Percentiles rank a stretch among this genome's conserved stretches.
These are phyloP conservation scores for Debaryomycetaceae sp. DNA, from an alignment of 1,139 yeast species.

Conservation along the genomic window DNA sequence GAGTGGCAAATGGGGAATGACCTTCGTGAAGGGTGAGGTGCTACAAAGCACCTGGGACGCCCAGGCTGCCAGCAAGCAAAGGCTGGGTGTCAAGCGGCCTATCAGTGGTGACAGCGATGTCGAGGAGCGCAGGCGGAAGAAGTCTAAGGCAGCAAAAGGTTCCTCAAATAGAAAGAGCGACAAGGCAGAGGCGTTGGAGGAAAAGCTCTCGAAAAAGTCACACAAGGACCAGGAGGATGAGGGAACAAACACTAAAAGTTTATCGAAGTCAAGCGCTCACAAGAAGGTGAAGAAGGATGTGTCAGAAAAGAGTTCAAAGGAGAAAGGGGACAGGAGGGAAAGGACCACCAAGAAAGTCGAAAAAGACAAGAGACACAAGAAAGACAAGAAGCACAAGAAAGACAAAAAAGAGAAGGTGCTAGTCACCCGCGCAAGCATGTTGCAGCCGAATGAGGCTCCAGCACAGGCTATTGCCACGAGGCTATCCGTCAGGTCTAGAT, in stretches of 20 bases:
- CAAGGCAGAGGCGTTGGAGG: conserved; percentile 22
- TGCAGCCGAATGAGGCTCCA: conserved; percentile 27
- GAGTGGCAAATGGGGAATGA: conserved; percentile 81
- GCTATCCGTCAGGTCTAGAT: conserved; percentile 75
- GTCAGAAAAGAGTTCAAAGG: conserved; percentile 15
- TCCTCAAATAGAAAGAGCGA: conserved; percentile 18
- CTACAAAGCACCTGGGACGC: conserved; percentile 81
- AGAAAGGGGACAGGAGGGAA: conserved; percentile 15
- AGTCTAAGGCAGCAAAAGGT: conserved; percentile 13
- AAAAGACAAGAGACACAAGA: conserved; percentile 13
- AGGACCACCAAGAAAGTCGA: conserved; percentile 17
- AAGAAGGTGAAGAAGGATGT: conserved; percentile 16
- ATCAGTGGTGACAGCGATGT: conserved; percentile 12
- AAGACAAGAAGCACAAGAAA: conserved; percentile 8
- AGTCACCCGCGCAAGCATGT: conserved; percentile 35
- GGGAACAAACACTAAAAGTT: conserved; percentile 23
- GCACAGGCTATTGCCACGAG: conserved; percentile 49
- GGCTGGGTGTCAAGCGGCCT: conserved; percentile 11
- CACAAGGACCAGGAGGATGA: conserved; percentile 29
- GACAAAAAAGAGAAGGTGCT: conserved; percentile 8
- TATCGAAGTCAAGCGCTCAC: conserved; percentile 19
- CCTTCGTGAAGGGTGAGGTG: conserved; percentile 80
- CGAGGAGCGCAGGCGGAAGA: conserved; percentile 9
- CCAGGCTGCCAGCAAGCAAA: conserved; percentile 26
- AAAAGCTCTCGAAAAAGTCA: conserved; percentile 24